phyloP scores from a whole-genome alignment of 352 stramenopile genomes.

The Phytophthora pistaciae region DNA sequence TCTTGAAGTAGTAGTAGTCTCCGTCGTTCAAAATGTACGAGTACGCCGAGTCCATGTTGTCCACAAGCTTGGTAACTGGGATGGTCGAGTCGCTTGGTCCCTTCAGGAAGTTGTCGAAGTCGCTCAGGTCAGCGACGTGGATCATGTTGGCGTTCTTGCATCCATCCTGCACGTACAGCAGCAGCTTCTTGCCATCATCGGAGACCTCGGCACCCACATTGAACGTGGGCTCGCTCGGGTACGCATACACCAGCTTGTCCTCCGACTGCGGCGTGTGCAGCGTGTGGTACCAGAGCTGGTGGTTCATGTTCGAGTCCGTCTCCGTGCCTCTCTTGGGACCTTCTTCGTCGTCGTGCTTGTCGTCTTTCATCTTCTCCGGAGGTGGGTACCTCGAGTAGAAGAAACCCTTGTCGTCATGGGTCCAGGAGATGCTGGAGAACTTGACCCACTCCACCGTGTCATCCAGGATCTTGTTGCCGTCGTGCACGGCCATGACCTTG shows the following conservation, averaged over 20 bases:
- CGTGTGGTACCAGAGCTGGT: slow-evolving; percentile 86
- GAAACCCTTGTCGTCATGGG: slow-evolving; percentile 85
- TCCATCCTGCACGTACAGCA: slow-evolving; percentile 83
- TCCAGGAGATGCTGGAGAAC: slow-evolving; percentile 87
- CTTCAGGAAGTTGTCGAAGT: slow-evolving; percentile 61
- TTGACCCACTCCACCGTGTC: slow-evolving; percentile 91
- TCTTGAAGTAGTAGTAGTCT: slow-evolving; percentile 90
- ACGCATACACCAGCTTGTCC: slow-evolving; percentile 82
- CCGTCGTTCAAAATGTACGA: slow-evolving; percentile 91
- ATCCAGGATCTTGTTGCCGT: slow-evolving; percentile 71
- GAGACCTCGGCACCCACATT: slow-evolving; percentile 74
- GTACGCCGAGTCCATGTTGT: slow-evolving; percentile 89
- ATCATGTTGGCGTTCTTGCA: slow-evolving; percentile 94
- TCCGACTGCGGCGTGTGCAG: slow-evolving; percentile 75
- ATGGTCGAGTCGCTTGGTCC: slow-evolving; percentile 43
- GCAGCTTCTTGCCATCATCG: slow-evolving; percentile 79
- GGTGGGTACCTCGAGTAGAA: slow-evolving; percentile 88
- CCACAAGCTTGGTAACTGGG: slow-evolving; percentile 79
- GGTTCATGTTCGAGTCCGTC: slow-evolving; percentile 80
- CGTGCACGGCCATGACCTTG: slow-evolving; percentile 82
- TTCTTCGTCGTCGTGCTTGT: slow-evolving; percentile 46
- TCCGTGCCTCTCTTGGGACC: slow-evolving; percentile 78
- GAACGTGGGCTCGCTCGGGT: slow-evolving; percentile 80
- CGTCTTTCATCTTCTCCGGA: slow-evolving; percentile 65
- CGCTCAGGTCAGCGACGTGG: slow-evolving; percentile 66